Base-by-base conservation (phyloP, 2,329 filamentous ascomycete species). In the Aspergillus clavatus region DNA sequence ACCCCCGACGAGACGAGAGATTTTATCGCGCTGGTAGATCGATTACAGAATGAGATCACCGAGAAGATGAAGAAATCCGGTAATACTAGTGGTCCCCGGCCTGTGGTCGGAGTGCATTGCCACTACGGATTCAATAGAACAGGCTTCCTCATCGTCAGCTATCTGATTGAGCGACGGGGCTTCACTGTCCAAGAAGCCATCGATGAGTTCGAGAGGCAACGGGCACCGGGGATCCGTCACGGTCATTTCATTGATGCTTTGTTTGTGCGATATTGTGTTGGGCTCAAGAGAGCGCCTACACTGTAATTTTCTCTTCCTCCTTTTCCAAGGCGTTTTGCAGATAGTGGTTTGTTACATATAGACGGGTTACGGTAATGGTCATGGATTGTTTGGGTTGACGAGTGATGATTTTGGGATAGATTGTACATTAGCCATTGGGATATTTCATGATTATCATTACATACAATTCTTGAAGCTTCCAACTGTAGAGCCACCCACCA, bases 41-140 rank as follows among this genome's bases (percentile, higher is more conserved):
- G 73, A 23, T 68, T 89, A 19, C 75, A 82, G 33, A 71, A 71
- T 22, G 74, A 78, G 36, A 80, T 84, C 48, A 72, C 71, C 39
- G 57, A 65, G 22, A 64, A 72, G 51, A 68, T 66, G 31, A 70
- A 65, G 45, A 72, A 69, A 16, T 69, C 73, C 1, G 69, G 72
- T n/a, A 66, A 68, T 16, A 71, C 43, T 7, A 58, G 28, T 43
- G 53, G 11, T 10, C 57, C 54, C 16, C 64, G 63, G n/a, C 69
- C 70, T 11, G 58, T 84, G 38, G 79, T 95, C 41, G 90, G 85
- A 2, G 88, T 95, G 0, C 91, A 97, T 64, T 97, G 91, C 59
- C 91, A 97, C 61, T 96, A 96, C 57, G 91, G 91, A 0, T 96
- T 94, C 71, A 96, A 97, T 64, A 80, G 90, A 18, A 96, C 91